These are phyloP conservation scores for Triticum urartu DNA, from an alignment of 176 grass and related monocot species.

Conservation along the genomic window DNA sequence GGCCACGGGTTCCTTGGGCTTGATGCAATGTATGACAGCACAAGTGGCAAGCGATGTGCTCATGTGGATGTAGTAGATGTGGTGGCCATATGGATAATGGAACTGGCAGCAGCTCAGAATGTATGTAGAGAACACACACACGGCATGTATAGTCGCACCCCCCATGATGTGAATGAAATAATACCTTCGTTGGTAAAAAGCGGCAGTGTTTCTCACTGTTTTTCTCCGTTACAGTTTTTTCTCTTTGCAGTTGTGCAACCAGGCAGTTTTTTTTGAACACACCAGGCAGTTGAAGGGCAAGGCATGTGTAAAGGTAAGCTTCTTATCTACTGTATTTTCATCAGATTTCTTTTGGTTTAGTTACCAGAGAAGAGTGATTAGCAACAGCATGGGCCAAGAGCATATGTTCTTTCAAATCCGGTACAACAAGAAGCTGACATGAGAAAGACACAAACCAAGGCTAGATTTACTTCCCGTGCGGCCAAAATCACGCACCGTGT, in stretches of 20 bases:
- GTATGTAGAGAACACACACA: not conserved
- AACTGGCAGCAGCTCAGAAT: not conserved
- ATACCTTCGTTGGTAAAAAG: constrained; percentile 1
- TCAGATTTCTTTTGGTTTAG: too few species aligned
- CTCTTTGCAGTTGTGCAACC: not conserved
- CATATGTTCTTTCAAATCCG: too few species aligned
- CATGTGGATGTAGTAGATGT: not conserved
- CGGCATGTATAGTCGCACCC: constrained; percentile 9
- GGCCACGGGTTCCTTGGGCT: constrained; percentile 6
- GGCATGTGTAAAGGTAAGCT: not conserved
- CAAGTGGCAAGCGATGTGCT: not conserved
- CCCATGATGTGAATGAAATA: constrained; percentile 23
- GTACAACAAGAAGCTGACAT: not conserved
- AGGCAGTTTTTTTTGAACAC: not conserved
- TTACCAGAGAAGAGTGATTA: not conserved
- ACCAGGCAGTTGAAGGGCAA: not conserved
- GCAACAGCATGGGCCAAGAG: too few species aligned
- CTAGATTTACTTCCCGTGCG: not conserved
- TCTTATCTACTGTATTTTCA: too few species aligned
- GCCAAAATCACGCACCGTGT: too few species aligned
- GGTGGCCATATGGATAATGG: not conserved
- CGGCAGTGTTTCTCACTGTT: too few species aligned
- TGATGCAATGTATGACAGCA: constrained; percentile 24
- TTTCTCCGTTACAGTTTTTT: not conserved
- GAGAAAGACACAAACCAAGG: not conserved